Conservation (phyloP, 768 basidiomycete genomes). For the Gloeopeniophorella convolvens region DNA sequence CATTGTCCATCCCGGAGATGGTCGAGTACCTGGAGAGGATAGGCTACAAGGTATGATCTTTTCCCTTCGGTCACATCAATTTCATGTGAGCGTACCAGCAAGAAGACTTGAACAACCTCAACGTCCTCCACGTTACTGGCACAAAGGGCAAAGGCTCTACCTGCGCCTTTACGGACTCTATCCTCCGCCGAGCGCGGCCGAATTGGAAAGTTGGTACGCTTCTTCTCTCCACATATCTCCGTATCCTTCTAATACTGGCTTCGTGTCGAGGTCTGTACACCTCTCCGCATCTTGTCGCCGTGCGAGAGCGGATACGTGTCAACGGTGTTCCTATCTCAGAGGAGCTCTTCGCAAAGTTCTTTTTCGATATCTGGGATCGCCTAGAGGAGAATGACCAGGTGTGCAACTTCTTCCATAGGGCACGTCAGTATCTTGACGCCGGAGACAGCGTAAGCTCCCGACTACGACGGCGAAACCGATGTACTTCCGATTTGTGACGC, state of each 20-base stretch:
- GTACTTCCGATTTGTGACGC: slow-evolving; percentile 91
- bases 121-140: slow-evolving; percentile 94
- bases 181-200: slow-evolving; percentile 70
- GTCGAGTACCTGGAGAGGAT: slow-evolving; percentile 81
- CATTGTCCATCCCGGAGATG: slow-evolving; percentile 80
- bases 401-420: slow-evolving; percentile 20
- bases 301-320: slow-evolving; percentile 91
- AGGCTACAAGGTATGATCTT: slow-evolving; percentile 67
- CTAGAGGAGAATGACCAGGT: slow-evolving; percentile 61
- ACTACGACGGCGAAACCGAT: slow-evolving; percentile 69
- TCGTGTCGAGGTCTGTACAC: slow-evolving; percentile 75
- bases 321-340: slow-evolving; percentile 89
- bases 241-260: neutral
- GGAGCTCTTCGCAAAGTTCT: slow-evolving; percentile 80
- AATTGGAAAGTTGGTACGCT: slow-evolving; percentile 73
- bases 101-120: slow-evolving; percentile 75
- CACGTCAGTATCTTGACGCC: neutral
- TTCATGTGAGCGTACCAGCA: slow-evolving; percentile 40
- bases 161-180: slow-evolving; percentile 85
- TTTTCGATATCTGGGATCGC: slow-evolving; percentile 94
- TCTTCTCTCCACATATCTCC: neutral
- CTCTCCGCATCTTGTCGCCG: slow-evolving; percentile 93
- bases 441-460: slow-evolving; percentile 38
- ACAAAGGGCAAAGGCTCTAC: slow-evolving; percentile 99
- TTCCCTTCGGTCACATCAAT: slow-evolving; percentile 17